A percentile compares a stretch with the other conserved stretches of the same genome.
Conservation (phyloP, 2,329 filamentous ascomycete species). For the Cryphonectria japonica region DNA sequence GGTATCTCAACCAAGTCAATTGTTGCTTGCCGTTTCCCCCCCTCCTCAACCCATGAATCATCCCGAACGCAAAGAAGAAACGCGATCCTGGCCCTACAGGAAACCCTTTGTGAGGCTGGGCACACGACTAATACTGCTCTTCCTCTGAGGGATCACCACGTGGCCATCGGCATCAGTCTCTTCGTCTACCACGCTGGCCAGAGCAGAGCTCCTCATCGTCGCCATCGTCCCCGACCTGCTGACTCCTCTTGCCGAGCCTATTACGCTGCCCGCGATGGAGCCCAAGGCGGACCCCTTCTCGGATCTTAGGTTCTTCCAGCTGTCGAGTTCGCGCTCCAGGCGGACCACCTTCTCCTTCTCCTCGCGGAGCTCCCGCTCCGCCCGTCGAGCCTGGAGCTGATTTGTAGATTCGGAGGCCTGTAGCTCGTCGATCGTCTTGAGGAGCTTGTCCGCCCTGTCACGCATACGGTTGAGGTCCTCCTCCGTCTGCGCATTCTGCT, state of each 20-base stretch:
- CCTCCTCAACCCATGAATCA: neutral
- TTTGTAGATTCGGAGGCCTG: conserved; percentile 83
- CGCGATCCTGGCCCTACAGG: conserved; percentile 49
- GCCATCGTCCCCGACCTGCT: conserved; percentile 36
- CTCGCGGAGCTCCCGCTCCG: conserved; percentile 87
- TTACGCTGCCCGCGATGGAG: conserved; percentile 33
- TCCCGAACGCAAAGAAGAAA: conserved; percentile 17
- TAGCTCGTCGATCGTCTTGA: conserved; percentile 90
- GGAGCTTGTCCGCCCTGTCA: conserved; percentile 87
- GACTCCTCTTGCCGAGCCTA: conserved; percentile 34
- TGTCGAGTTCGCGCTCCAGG: conserved; percentile 87
- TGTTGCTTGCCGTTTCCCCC: conserved; percentile 10
- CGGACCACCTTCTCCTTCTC: conserved; percentile 80
- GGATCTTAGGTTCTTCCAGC: conserved; percentile 75
- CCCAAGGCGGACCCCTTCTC: conserved; percentile 55
- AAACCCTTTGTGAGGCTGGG: conserved; percentile 81
- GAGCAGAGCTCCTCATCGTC: conserved; percentile 49
- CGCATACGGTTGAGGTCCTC: conserved; percentile 85
- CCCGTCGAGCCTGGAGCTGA: conserved; percentile 80
- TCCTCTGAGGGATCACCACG: conserved; percentile 64
- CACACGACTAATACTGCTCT: conserved; percentile 65
- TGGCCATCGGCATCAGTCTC: conserved; percentile 45
- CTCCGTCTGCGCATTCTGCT: conserved; percentile 76
- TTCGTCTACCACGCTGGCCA: conserved; percentile 41
- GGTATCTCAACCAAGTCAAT: neutral